These are phyloP conservation scores for Willaertia magna DNA, from an alignment of 208 protist species.

Conservation along the genomic window DNA sequence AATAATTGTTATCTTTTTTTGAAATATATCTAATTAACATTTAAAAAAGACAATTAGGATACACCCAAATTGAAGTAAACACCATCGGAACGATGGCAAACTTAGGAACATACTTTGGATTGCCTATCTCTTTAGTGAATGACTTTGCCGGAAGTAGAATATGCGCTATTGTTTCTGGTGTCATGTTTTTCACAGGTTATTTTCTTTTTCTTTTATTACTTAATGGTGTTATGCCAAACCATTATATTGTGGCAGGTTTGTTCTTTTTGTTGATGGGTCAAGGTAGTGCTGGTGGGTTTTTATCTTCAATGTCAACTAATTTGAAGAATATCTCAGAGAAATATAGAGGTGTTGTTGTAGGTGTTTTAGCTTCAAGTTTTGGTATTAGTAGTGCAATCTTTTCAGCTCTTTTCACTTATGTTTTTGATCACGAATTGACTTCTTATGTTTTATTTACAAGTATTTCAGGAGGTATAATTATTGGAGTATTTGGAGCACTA, in stretches of 20 bases:
- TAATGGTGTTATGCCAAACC: neutral
- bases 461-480: neutral
- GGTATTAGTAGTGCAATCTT: neutral
- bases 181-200: neutral
- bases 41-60: neutral
- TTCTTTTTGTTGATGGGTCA: neutral
- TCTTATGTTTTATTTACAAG: neutral
- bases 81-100: neutral
- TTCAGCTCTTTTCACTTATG: neutral
- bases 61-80: neutral
- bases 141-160: neutral
- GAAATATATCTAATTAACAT: too few species aligned
- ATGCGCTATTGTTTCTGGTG: neutral
- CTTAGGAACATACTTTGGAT: neutral
- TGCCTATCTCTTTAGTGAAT: neutral
- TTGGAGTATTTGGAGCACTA: too few species aligned
- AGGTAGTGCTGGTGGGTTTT: neutral
- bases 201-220: neutral
- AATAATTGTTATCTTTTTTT: too few species aligned
- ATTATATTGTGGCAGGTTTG: neutral
- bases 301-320: neutral
- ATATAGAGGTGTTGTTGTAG: neutral
- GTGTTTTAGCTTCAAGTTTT: neutral
- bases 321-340: neutral
- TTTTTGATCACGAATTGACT: neutral